Base-by-base conservation (phyloP, 805 yeast genomes). In the Komagataella pastoris region DNA sequence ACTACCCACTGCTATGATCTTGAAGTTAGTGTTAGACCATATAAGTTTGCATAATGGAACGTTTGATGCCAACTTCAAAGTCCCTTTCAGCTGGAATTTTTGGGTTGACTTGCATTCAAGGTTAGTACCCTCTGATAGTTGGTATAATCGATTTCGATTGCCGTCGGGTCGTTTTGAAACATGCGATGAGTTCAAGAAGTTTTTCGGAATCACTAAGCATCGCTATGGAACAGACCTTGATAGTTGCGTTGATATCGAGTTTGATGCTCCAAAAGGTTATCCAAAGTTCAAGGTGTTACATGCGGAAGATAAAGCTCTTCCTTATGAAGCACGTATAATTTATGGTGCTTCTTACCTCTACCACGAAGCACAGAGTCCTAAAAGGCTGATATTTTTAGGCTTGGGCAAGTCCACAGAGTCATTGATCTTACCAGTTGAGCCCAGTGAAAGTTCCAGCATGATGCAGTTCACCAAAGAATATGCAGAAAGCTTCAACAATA, bases 321-420 rank as follows among this genome's bases (percentile, higher is more conserved):
- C 66, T 4, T 63, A 56, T 30, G 65, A 61, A 10, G 67, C 68
- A 1, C 58, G 74, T 40, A 51, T 58, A 3, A 54, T 65, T 2
- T 53, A 65, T 51, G 74, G 74, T 0, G 66, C 66, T 0, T 59
- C 61, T 17, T 71, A 68, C 54, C 53, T 73, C 17, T 55, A 61
- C 19, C 58, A 62, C 50, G 17, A 56, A 1, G 63, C 67, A 24
- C 64, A 70, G 0, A 55, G 59, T 1, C 72, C 77, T 1, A 54
- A 62, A 3, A 56, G 69, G 48, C 49, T 69, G 3, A 59, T 61
- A 2, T 58, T 70, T 46, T 49, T 68, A 7, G 72, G 73, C 6
- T 62, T 59, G 3, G 64, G 60, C 23, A 46, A 58, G 17, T 47
- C 54, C 45, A 54, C 58, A 17, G 53, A 59, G 6, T 55, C 65